Base-by-base conservation (phyloP, 345 rosid genomes). In the Erodium maritimum region DNA sequence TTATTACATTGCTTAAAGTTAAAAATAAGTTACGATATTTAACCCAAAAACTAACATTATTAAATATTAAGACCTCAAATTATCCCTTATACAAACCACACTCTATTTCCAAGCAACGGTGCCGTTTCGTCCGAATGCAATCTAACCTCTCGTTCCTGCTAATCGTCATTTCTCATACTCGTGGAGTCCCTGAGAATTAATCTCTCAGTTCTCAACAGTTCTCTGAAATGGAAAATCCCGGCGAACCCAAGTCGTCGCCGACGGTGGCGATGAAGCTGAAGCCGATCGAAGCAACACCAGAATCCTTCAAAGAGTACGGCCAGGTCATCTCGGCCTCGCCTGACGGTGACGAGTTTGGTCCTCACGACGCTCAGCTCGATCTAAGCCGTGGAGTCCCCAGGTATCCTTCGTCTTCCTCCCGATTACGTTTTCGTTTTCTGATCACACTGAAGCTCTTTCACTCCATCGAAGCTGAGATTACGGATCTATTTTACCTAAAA, bases 311-410 rank as follows among this genome's bases (percentile, higher is more conserved):
- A 24, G 97, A 82, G 3, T 90, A 65, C 42, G 95, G 91, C 5
- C 97, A 90, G 62, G 75, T 86, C 56, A 71, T 90, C 52, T 81
- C 80, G 51, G 64, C 86, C 10, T 72, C 83, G 33, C 60, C 73
- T 12, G 95, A 86, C 48, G 82, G 84, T 18, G 83, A 73, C 16
- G 61, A 50, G 57, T 87, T 73, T 62, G 93, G 95, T 59, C 95
- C 95, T 23, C 59, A 67, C 42, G 97, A 90, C 59, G 95, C 97
- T 54, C 95, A 81, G 56, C 70, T 86, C 25, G 82, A 90, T 61
- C 87, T 86, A 61, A 72, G 69, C 70, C 73, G 58, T 46, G 97
- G 95, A 71, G 69, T 42, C 54, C 97, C 95, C 50, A 80, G 97
- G 94, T 84, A 63, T 11, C 17, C 18, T 17, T 7, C 23, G 50